Conservation (phyloP, 495 filamentous ascomycete genomes). For the Annulohypoxylon nitens region DNA sequence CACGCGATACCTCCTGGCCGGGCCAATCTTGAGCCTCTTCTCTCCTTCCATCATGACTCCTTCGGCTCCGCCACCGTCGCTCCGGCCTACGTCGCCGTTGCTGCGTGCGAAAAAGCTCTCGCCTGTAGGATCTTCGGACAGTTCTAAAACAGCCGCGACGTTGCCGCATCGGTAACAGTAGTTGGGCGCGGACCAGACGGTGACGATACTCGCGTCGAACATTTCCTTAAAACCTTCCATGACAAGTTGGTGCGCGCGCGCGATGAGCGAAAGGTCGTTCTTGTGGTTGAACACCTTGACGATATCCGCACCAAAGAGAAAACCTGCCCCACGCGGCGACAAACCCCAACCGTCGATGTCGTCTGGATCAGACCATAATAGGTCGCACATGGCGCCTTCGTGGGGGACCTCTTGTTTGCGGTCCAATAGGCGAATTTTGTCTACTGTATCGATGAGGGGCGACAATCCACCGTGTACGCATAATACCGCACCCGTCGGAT, state of each 20-base stretch:
- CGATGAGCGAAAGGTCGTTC: conserved; percentile 92
- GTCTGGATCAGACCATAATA: conserved; percentile 97
- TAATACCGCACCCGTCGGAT: conserved; percentile 84
- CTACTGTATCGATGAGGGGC: conserved; percentile 91
- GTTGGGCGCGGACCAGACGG: conserved; percentile 97
- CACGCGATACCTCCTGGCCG: conserved; percentile 91
- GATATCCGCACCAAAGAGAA: conserved; percentile 96
- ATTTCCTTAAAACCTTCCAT: conserved; percentile 99
- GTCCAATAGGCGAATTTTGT: conserved; percentile 95
- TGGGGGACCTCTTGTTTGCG: conserved; percentile 98
- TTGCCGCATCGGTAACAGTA: conserved; percentile 99
- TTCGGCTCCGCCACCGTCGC: conserved; percentile 55
- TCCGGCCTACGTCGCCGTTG: conserved; percentile 80
- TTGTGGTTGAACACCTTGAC: conserved; percentile 94
- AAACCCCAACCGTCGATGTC: conserved; percentile 99
- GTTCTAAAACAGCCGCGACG: conserved; percentile 93
- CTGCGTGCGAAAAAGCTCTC: conserved; percentile 81
- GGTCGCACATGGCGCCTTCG: conserved; percentile 98
- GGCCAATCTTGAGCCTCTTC: conserved; percentile 67
- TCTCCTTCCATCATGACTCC: conserved; percentile 61
- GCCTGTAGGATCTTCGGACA: conserved; percentile 84
- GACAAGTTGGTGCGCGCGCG: conserved; percentile 95
- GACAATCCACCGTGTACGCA: conserved; percentile 96
- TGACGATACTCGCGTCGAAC: conserved; percentile 95
- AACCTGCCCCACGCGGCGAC: conserved; percentile 93